Percentiles rank a stretch among this genome's conserved stretches.
These are phyloP conservation scores for Chrysoporthe cubensis DNA, from an alignment of 2,329 filamentous ascomycete species.

Conservation along the genomic window DNA sequence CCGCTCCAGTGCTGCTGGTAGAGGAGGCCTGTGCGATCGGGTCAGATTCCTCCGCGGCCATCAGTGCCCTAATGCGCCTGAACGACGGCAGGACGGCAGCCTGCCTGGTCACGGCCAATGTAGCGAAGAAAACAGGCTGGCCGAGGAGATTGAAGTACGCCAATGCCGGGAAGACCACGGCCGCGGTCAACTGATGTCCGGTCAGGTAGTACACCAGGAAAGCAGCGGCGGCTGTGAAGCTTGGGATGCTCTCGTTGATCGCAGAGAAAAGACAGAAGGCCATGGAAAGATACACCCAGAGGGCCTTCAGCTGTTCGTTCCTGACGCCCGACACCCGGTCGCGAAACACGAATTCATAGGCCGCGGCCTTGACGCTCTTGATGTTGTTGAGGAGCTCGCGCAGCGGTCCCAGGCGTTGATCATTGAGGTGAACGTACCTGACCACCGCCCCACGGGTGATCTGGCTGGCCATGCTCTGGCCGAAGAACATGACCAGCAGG, in stretches of 20 bases:
- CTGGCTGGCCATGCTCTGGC: conserved; percentile 16
- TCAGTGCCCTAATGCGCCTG: conserved; percentile 3
- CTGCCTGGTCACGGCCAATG: conserved; percentile 13
- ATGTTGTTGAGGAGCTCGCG: conserved; percentile 20
- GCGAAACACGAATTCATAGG: conserved; percentile 9
- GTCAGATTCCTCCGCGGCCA: conserved; percentile 10
- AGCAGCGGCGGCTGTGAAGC: conserved; percentile 12
- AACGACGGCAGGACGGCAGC: conserved; percentile 9
- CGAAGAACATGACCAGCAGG: conserved; percentile 6
- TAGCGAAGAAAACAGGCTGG: conserved; percentile 15
- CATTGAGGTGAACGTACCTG: conserved; percentile 14
- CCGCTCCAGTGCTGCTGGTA: background rate
- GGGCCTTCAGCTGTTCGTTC: conserved; percentile 16
- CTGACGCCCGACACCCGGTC: conserved; percentile 5
- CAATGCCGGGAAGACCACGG: conserved; percentile 14
- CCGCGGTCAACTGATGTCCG: conserved; percentile 16
- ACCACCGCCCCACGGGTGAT: conserved; percentile 9
- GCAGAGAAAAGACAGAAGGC: conserved; percentile 6
- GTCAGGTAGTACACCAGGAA: conserved; percentile 10
- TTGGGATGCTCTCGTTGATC: conserved; percentile 8
- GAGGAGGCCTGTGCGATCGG: background rate
- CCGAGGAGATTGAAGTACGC: conserved; percentile 16
- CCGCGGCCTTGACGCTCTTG: conserved; percentile 17
- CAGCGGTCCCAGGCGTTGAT: conserved; percentile 7
- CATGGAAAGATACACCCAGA: conserved; percentile 11